A percentile compares a stretch with the other conserved stretches of the same genome.
phyloP scores from a whole-genome alignment of 768 basidiomycete species.

The Rhizopogon vesiculosus region DNA sequence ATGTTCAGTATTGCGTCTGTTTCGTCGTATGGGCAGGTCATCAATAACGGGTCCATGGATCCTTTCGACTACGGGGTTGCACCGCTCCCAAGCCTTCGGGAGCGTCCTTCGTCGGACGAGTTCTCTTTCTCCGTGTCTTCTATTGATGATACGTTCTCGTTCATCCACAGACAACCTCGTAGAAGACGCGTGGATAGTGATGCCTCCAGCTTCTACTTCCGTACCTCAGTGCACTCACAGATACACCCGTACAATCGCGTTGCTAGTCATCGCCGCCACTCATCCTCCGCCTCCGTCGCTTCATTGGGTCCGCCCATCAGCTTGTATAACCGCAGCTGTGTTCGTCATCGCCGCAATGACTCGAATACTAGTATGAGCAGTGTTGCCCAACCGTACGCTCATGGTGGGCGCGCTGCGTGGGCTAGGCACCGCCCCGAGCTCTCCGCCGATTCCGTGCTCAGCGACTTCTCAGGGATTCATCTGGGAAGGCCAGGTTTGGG shows the following conservation, averaged over 20 bases:
- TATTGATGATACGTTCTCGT: constrained; percentile 74
- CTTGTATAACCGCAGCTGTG: constrained; percentile 65
- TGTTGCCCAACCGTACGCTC: constrained; percentile 50
- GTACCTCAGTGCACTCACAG: constrained; percentile 20
- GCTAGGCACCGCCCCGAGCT: constrained; percentile 49
- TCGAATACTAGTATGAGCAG: constrained; percentile 58
- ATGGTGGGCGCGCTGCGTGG: constrained; percentile 56
- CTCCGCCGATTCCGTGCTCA: constrained; percentile 63
- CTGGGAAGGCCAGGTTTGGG: constrained; percentile 71
- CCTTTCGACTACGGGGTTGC: constrained; percentile 64
- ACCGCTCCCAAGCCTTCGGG: constrained; percentile 40
- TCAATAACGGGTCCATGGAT: constrained; percentile 58
- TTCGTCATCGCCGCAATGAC: constrained; percentile 48
- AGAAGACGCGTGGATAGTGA: constrained; percentile 68
- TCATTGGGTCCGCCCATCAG: constrained; percentile 65
- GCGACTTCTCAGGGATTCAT: constrained; percentile 54
- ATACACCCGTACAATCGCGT: constrained; percentile 32
- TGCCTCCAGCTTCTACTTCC: constrained; percentile 74
- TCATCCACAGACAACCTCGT: constrained; percentile 35
- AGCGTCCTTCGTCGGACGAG: constrained; percentile 56
- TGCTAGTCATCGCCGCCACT: constrained; percentile 51
- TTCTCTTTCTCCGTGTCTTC: constrained; percentile 51
- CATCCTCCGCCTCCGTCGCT: constrained; percentile 52
- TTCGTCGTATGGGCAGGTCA: constrained; percentile 70
- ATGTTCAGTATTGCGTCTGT: constrained; percentile 73